Base-by-base conservation (phyloP, 1,284 basidiomycete species). In the Cutaneotrichosporon arboriforme region DNA sequence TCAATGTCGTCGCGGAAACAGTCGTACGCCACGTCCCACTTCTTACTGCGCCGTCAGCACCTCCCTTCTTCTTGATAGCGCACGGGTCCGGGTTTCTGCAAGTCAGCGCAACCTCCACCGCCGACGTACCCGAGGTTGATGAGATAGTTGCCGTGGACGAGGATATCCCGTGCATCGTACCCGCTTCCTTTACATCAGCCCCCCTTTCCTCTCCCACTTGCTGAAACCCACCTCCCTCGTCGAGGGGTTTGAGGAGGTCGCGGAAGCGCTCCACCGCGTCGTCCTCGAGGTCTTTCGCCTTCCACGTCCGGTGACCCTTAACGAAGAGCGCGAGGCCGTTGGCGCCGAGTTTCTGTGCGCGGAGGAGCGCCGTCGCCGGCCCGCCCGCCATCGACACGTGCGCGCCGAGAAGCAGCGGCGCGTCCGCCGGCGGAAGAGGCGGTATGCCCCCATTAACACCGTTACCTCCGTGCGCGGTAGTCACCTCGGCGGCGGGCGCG, bases 1-100 rank as follows among this genome's bases (percentile, higher is more conserved):
- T 80, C 78, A n/a, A 92, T 74, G 58, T 93, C 90, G 60, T 92
- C 89, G 9, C 90, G 64, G 69, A 92, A 91, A 63, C 88, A 90
- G 37, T 81, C 77, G 60, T 86, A 90, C 0, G 86, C 85, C 60
- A 86, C 87, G 52, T 83, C 79, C 20, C 88, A 81, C 63, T 90
- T 91, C 8, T 78, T 78, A 14, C 85, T 87, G 57, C 26, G 10
- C 13, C 1, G 37, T 41, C 37, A 31, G 38, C n/a, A n/a, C n/a
- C n/a, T n/a, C n/a, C 42, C 38, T 34, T 39, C n/a, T n/a, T n/a
- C n/a, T n/a, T n/a, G n/a, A n/a, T 20, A 47, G 34, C 84, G 54
- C 52, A 87, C 86, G 62, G 62, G 59, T 90, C 86, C 0, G 86
- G 85, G 64, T 91, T 90, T 5, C 22, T 15, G 49, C 13, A 10